Percentiles rank a stretch among this genome's conserved stretches.
Evolutionary conservation across 495 filamentous ascomycete genomes (phyloP).

Genomic region (Bombardia bombarda): DNA sequence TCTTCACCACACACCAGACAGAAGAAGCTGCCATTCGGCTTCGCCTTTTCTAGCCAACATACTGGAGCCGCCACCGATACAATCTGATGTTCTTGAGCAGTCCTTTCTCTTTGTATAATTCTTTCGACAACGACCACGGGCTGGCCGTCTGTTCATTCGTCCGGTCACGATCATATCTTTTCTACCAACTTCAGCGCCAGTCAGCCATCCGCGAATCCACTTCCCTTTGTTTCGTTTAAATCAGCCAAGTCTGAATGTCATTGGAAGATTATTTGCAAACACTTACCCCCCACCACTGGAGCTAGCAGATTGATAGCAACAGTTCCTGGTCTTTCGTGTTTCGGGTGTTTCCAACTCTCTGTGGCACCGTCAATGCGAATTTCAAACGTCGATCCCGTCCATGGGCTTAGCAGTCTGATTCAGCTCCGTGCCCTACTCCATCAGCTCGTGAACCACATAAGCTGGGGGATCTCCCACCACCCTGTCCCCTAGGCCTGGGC

Average conservation of each 20-base stretch:
- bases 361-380: conserved; percentile 24
- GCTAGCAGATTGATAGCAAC: conserved; percentile 1
- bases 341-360: conserved; percentile 19
- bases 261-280: background rate
- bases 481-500: background rate
- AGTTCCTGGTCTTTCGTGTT: conserved; percentile 19
- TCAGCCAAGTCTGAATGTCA: background rate
- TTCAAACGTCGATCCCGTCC: conserved; percentile 28
- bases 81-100: too few relatives aligned
- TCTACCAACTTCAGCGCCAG: background rate
- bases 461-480: conserved; percentile 18
- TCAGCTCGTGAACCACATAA: conserved; percentile 9
- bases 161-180: background rate
- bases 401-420: conserved; percentile 9
- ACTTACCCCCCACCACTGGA: conserved; percentile 12
- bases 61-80: too few relatives aligned
- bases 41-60: too few relatives aligned
- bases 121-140: background rate
- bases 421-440: background rate
- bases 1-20: too few relatives aligned
- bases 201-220: background rate
- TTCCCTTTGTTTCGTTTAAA: background rate
- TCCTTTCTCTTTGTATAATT: too few relatives aligned
- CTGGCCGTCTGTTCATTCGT: background rate
- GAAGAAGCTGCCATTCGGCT: too few relatives aligned